These are phyloP conservation scores for Hemileccinum hortonii DNA, from an alignment of 1,284 basidiomycete species.

Conservation along the genomic window DNA sequence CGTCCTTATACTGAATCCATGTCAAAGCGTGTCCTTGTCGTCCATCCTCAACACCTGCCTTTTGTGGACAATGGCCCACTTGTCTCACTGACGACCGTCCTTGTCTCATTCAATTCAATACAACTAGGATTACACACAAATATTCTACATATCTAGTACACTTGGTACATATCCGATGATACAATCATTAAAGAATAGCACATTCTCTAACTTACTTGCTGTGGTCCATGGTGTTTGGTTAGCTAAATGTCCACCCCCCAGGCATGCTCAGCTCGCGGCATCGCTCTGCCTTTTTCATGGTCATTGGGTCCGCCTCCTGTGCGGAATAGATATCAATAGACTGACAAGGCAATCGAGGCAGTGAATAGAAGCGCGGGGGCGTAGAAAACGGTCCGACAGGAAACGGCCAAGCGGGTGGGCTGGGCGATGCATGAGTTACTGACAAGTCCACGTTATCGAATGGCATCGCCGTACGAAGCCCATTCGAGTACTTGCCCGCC, in stretches of 20 bases:
- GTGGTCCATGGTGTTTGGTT: conserved; percentile 1
- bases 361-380: conserved; percentile 22
- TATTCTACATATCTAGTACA: conserved; percentile 17
- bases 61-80: conserved; percentile 31
- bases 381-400: conserved; percentile 14
- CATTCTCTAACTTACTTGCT: background rate
- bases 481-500: conserved; percentile 8
- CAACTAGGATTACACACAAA: conserved; percentile 11
- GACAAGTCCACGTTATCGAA: conserved; percentile 22
- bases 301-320: conserved; percentile 14
- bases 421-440: conserved; percentile 1
- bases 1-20: conserved; percentile 31
- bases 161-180: conserved; percentile 22
- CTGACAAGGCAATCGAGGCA: conserved; percentile 30
- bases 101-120: conserved; percentile 16
- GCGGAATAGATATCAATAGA: conserved; percentile 14
- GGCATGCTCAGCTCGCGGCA: conserved; percentile 37
- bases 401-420: conserved; percentile 4
- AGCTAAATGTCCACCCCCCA: conserved; percentile 35
- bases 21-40: conserved; percentile 27
- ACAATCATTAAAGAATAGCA: conserved; percentile 14
- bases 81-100: conserved; percentile 20
- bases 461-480: conserved; percentile 27
- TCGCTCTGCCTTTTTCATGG: conserved; percentile 10
- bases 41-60: conserved; percentile 35